phyloP scores from a whole-genome alignment of 345 rosid genomes.

The Salix caprea region DNA sequence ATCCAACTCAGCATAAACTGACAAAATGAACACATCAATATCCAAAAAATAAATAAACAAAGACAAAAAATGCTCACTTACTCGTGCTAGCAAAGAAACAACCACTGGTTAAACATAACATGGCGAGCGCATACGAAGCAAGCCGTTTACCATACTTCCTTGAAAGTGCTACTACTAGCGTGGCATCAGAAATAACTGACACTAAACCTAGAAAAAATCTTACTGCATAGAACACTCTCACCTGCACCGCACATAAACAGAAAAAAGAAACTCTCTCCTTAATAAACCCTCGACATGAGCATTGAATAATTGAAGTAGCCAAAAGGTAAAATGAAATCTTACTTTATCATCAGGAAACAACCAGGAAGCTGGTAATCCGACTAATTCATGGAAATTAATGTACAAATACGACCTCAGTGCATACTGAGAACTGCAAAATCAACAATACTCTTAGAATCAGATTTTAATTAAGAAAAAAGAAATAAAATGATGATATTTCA shows the following conservation, averaged over 20 bases:
- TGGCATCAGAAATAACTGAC: constrained; percentile 76
- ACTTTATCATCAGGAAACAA: constrained; percentile 80
- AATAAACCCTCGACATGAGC: not conserved
- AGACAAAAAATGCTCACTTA: constrained; percentile 35
- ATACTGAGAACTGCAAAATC: constrained; percentile 64
- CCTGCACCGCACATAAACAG: constrained; percentile 32
- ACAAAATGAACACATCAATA: not conserved
- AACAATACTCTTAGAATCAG: not conserved
- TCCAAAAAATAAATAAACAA: not conserved
- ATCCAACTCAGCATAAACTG: not conserved
- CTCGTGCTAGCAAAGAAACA: constrained; percentile 99
- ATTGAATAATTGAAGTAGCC: not conserved
- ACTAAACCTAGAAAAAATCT: constrained; percentile 81
- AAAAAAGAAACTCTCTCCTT: not conserved
- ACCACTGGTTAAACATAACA: constrained; percentile 96
- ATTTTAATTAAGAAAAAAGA: too few species aligned
- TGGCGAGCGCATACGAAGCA: constrained; percentile 84
- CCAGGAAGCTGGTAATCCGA: constrained; percentile 81
- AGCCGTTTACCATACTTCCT: constrained; percentile 88
- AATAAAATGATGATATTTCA: too few species aligned
- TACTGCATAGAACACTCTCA: constrained; percentile 89
- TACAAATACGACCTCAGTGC: constrained; percentile 92
- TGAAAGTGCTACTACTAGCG: constrained; percentile 82
- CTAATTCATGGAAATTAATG: constrained; percentile 71
- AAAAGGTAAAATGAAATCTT: constrained; percentile 4